Base-by-base conservation (phyloP, 208 protist species). In the Crithidia brevicula region DNA sequence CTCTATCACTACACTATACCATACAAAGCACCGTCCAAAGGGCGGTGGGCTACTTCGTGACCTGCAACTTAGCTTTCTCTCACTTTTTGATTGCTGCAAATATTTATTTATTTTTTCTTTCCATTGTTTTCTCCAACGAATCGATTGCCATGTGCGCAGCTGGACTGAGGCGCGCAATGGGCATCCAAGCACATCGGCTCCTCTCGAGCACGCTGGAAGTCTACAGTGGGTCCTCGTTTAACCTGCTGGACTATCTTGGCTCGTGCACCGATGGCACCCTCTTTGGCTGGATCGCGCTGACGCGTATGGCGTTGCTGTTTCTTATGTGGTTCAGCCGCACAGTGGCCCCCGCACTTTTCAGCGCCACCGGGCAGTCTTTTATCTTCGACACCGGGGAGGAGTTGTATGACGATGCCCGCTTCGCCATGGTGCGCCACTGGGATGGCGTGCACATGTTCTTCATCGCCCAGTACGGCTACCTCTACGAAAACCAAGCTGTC, bases 381-480 rank as follows among this genome's bases (percentile, higher is more conserved):
- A 57, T 83, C 45, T 91, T 89, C 45, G 88, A 94, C 74, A 82
- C 72, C 5, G 52, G 81, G 5, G 72, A 72, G 61, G 43, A 72
- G 46, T 63, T 94, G 30, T 83, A 89, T 64, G 66, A 81, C 56
- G 76, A 90, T 58, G 52, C 61, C 51, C 72, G 67, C 25, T 76
- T 88, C 46, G 57, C 81, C 1, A 79, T 86, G 66, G 71, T 89
- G 46, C 72, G 82, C 22, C 67, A 85, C 38, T 95, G 86, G 84
- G 89, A 95, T 61, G 77, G 64, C 42, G 85, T 91, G 22, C 86
- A 95, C 75, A 89, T 86, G 62, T 88, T 79, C 67, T 85, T 88
- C 64, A 91, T 93, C 49, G 85, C 85, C 22, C 73, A 72, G 3
- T 46, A 88, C 60, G 86, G 89, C 18, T 95, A 95, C 79, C 79